Percentiles rank a stretch among this genome's conserved stretches.
These are phyloP conservation scores for Boletellus ananiceps DNA, from an alignment of 768 basidiomycete genomes.

Conservation along the genomic window DNA sequence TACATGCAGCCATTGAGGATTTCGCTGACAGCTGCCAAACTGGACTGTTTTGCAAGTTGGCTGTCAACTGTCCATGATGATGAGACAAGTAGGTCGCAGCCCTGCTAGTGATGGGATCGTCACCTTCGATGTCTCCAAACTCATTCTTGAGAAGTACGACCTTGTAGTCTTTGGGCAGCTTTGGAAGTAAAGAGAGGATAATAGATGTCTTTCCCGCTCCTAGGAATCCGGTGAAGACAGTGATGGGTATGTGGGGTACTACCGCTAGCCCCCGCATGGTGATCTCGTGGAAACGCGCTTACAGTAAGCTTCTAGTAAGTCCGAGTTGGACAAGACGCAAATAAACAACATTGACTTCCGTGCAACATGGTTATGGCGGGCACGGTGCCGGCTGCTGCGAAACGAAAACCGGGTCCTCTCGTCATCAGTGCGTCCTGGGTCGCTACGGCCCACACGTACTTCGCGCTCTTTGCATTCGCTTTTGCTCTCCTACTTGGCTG, in stretches of 20 bases:
- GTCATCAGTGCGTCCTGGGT: conserved; percentile 48
- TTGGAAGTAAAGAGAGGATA: conserved; percentile 78
- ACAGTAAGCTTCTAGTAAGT: no score
- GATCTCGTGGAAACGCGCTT: no score
- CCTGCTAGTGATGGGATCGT: neutral
- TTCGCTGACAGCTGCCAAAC: conserved; percentile 83
- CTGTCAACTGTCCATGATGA: conserved; percentile 67
- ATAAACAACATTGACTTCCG: conserved; percentile 1
- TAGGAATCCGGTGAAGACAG: conserved; percentile 93
- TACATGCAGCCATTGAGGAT: conserved; percentile 97
- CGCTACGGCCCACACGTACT: conserved; percentile 58
- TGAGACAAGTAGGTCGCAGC: neutral
- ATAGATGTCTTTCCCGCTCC: conserved; percentile 78
- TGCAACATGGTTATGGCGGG: conserved; percentile 14
- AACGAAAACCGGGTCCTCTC: conserved; percentile 12
- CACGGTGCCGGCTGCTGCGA: neutral
- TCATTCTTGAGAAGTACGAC: conserved; percentile 94
- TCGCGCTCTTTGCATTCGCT: conserved; percentile 63
- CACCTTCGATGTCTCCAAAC: conserved; percentile 90
- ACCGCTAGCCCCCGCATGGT: conserved; percentile 10
- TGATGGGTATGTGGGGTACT: conserved; percentile 62
- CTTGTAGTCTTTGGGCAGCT: conserved; percentile 80
- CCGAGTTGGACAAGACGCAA: neutral
- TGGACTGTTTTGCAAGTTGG: conserved; percentile 80
- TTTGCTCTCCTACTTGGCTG: conserved; percentile 61